These are phyloP conservation scores for Tulasnella sp. DNA, from an alignment of 768 basidiomycete species.

Conservation along the genomic window DNA sequence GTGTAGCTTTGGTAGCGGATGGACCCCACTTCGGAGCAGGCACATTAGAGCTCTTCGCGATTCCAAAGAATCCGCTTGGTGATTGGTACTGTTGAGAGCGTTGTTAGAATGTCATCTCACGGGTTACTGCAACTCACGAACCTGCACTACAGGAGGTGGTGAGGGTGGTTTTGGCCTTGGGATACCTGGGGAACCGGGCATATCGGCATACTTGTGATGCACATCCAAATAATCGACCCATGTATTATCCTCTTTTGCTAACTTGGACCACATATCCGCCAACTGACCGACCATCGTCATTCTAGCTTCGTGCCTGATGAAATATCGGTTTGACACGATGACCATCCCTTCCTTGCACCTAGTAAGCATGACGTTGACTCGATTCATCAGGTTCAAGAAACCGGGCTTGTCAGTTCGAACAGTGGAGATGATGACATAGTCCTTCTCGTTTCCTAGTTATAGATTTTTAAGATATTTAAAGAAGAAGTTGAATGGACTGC, in stretches of 20 bases:
- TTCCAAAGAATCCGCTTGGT: too few relatives aligned
- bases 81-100: too few relatives aligned
- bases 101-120: too few relatives aligned
- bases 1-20: too few relatives aligned
- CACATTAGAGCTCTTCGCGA: too few relatives aligned
- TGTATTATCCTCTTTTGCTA: neutral
- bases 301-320: constrained; percentile 42
- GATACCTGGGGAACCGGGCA: neutral
- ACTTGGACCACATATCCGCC: constrained; percentile 22
- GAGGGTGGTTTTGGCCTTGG: constrained; percentile 2
- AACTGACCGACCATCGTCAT: constrained; percentile 34
- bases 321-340: constrained; percentile 49
- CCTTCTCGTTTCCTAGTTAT: constrained; percentile 65
- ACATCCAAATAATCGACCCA: constrained; percentile 9
- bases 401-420: constrained; percentile 49
- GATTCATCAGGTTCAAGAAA: constrained; percentile 48
- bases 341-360: constrained; percentile 70
- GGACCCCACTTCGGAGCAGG: too few relatives aligned
- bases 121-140: too few relatives aligned
- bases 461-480: constrained; percentile 8
- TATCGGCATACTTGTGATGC: neutral
- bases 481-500: constrained; percentile 3
- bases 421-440: constrained; percentile 59
- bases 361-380: constrained; percentile 82
- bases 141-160: too few relatives aligned